Evolutionary conservation across 169 alveolate genomes (phyloP).

Genomic region (Perkinsus marinus): DNA sequence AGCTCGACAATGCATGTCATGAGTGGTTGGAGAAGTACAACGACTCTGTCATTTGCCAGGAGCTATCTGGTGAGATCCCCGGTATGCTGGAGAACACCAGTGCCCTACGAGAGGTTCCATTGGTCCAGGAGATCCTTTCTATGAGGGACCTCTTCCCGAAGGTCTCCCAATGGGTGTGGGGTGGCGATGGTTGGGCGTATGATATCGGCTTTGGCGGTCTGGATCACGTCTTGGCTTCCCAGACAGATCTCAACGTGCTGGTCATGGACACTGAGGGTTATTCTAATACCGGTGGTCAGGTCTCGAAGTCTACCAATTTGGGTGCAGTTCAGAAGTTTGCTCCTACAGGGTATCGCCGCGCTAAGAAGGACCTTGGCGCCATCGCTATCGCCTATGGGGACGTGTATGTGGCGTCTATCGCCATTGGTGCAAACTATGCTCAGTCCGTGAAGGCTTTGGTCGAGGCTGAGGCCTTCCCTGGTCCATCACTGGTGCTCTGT

Average conservation of each 20-base stretch:
- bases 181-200: slow-evolving; percentile 54
- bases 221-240: slow-evolving; percentile 34
- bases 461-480: slow-evolving; percentile 41
- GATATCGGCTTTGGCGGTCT: slow-evolving; percentile 47
- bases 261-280: slow-evolving; percentile 44
- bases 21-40: slow-evolving; percentile 17
- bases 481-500: slow-evolving; percentile 39
- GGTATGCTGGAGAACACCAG: slow-evolving; percentile 10
- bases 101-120: neutral
- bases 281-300: slow-evolving; percentile 47
- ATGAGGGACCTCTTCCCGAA: slow-evolving; percentile 23
- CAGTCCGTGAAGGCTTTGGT: slow-evolving; percentile 31
- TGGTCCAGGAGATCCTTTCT: slow-evolving; percentile 3
- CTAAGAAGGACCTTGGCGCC: slow-evolving; percentile 41
- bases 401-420: slow-evolving; percentile 41
- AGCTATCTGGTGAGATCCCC: slow-evolving; percentile 12
- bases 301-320: slow-evolving; percentile 40
- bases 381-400: slow-evolving; percentile 46
- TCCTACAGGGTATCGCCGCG: slow-evolving; percentile 34
- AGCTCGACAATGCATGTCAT: neutral
- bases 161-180: slow-evolving; percentile 35
- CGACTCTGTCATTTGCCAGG: slow-evolving; percentile 19
- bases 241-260: slow-evolving; percentile 25
- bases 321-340: slow-evolving; percentile 47
- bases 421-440: slow-evolving; percentile 36